These are phyloP conservation scores for Solanum paucissectum DNA, from an alignment of 257 asterid genomes.

Conservation along the genomic window DNA sequence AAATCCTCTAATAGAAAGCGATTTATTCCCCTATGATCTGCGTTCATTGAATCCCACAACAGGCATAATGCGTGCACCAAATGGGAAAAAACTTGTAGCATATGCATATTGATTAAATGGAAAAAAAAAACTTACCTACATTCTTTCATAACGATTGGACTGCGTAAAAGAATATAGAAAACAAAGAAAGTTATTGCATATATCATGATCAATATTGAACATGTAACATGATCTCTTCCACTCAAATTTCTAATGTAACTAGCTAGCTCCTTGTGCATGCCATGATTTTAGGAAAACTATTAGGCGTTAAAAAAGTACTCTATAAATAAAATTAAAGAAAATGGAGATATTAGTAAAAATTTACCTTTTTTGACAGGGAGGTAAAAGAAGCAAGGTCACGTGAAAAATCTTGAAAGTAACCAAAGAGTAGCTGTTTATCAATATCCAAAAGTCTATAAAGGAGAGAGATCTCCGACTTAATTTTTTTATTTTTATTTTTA, in stretches of 20 bases:
- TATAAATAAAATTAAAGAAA: neutral
- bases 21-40: too few species aligned
- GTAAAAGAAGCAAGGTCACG: constrained; percentile 4
- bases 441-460: neutral
- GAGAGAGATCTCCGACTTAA: neutral
- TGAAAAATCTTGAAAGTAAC: constrained; percentile 2
- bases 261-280: neutral
- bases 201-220: neutral
- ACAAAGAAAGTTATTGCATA: neutral
- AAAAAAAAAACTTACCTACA: too few species aligned
- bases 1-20: too few species aligned
- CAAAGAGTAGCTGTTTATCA: neutral
- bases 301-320: neutral
- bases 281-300: neutral
- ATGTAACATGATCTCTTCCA: neutral
- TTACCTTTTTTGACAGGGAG: neutral
- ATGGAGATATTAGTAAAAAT: neutral
- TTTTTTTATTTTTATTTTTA: neutral
- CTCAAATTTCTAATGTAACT: neutral
- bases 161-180: neutral
- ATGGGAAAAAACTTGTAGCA: neutral
- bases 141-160: neutral
- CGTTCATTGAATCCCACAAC: neutral
- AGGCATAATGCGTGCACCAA: neutral
- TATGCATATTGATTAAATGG: neutral